Percentiles rank a stretch among this genome's conserved stretches.
Conservation (phyloP, 208 protist genomes). For the Leishmania braziliensis region DNA sequence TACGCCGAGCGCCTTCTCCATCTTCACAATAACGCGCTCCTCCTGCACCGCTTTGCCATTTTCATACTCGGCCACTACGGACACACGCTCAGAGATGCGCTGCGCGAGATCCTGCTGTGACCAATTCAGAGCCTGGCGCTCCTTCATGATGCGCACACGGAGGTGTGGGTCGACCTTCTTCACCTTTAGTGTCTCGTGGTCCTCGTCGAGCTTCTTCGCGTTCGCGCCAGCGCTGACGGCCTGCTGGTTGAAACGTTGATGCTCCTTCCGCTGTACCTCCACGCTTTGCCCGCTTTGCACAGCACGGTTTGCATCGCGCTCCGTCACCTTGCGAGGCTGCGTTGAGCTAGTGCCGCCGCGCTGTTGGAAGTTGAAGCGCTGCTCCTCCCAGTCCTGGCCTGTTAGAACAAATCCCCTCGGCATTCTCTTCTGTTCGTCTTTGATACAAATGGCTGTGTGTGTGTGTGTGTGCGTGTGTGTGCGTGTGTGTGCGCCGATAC, state of each 20-base stretch:
- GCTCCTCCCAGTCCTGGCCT: slow-evolving; percentile 89
- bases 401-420: slow-evolving; percentile 48
- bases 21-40: slow-evolving; percentile 91
- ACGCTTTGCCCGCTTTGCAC: slow-evolving; percentile 72
- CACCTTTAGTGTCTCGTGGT: slow-evolving; percentile 81
- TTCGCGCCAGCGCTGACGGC: slow-evolving; percentile 62
- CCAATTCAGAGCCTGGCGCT: slow-evolving; percentile 84
- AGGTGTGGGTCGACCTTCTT: slow-evolving; percentile 85
- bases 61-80: slow-evolving; percentile 93
- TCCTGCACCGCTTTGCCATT: slow-evolving; percentile 93
- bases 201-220: slow-evolving; percentile 90
- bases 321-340: slow-evolving; percentile 55
- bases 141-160: slow-evolving; percentile 79
- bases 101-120: slow-evolving; percentile 89
- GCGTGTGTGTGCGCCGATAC: not conserved
- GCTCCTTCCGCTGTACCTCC: slow-evolving; percentile 68
- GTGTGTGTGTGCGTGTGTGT: not conserved
- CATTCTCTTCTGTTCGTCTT: slow-evolving; percentile 14
- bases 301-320: slow-evolving; percentile 76
- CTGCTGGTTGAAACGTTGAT: slow-evolving; percentile 76
- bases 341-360: slow-evolving; percentile 24
- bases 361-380: slow-evolving; percentile 83
- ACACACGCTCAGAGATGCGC: slow-evolving; percentile 81
- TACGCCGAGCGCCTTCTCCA: slow-evolving; percentile 93
- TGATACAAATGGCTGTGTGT: not conserved